phyloP scores from a whole-genome alignment of 495 filamentous ascomycete species.

The Chaetomium cochliodes region DNA sequence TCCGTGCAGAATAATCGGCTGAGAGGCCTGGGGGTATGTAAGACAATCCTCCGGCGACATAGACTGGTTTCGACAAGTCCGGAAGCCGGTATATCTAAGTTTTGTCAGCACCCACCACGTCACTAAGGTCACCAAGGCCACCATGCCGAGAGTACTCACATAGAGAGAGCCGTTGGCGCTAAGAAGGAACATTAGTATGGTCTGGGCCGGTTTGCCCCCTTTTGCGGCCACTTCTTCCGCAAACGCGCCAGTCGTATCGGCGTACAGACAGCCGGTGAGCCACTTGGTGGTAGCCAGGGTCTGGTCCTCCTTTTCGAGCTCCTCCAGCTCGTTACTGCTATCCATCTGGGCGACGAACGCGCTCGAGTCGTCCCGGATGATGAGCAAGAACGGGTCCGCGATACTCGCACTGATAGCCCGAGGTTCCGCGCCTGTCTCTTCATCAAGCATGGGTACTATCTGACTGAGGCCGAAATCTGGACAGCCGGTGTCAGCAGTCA shows the following conservation, averaged over 20 bases:
- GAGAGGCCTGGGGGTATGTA: constrained; percentile 77
- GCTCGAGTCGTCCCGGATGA: constrained; percentile 78
- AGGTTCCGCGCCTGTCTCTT: constrained; percentile 74
- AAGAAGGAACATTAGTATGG: constrained; percentile 70
- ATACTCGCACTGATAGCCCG: constrained; percentile 79
- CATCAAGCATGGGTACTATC: constrained; percentile 86
- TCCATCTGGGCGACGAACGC: constrained; percentile 73
- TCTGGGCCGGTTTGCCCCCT: constrained; percentile 42
- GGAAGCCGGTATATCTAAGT: constrained; percentile 61
- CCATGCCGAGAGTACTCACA: constrained; percentile 49
- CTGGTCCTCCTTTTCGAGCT: constrained; percentile 61
- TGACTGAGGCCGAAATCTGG: constrained; percentile 82
- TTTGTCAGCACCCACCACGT: neutral
- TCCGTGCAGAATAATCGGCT: constrained; percentile 62
- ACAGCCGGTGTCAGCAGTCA: constrained; percentile 18
- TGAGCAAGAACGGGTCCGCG: constrained; percentile 80
- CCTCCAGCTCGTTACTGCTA: constrained; percentile 79
- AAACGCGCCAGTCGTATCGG: constrained; percentile 61
- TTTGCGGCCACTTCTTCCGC: constrained; percentile 43
- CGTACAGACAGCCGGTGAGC: constrained; percentile 77
- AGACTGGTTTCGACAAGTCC: constrained; percentile 59
- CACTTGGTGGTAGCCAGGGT: constrained; percentile 61
- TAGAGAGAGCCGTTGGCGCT: constrained; percentile 67
- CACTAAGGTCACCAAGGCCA: neutral
- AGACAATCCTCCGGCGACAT: constrained; percentile 66